Base-by-base conservation (phyloP, 176 grass and related monocot species). In the Carex pumila region DNA sequence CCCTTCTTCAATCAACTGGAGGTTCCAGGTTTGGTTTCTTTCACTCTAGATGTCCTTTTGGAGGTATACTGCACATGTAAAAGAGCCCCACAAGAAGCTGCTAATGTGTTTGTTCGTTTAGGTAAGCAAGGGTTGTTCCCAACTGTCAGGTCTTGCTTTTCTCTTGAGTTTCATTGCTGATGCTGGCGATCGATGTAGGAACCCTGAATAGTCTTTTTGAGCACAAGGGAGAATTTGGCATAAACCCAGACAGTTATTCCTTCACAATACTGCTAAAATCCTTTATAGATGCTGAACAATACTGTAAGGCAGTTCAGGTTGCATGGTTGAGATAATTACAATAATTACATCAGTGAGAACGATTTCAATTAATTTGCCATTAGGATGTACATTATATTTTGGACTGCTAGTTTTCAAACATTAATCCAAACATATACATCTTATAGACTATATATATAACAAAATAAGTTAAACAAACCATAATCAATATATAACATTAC, bases 51-150 rank as follows among this genome's bases (percentile, higher is more conserved):
- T 81, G 88, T 90, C 62, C 80, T 97, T 54, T 86, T 94, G 65
- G 87, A 76, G 81, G 84, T 88, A 50, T 89, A 71, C 77, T 22
- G 65, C 43, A 56, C 22, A 68, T 91, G 71, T 65, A 45, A 53
- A 65, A 17, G 76, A 12, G 68, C 79, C 43, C 83, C 60, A 14
- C 29, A 66, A 60, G 89, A 85, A 12, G 90, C 90, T 9, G 14
- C 55, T 15, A 49, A 80, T 22, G 18, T 89, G 3, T 91, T 97
- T 73, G 55, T 64, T 65, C 57, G 79, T 61, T 70, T 97, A 58
- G 85, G 64, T 12, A 89, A 60, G 65, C 77, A 83, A 50, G 89
- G 94, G 52, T 81, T 92, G 73, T 5, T 49, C 29, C 89, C 94
- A 12, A 60, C 85, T 36, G 64, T 77, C 41, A 85, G 85, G 69